Evolutionary conservation across 2,329 filamentous ascomycete species (phyloP).

Genomic region (Cercospora sojina): DNA sequence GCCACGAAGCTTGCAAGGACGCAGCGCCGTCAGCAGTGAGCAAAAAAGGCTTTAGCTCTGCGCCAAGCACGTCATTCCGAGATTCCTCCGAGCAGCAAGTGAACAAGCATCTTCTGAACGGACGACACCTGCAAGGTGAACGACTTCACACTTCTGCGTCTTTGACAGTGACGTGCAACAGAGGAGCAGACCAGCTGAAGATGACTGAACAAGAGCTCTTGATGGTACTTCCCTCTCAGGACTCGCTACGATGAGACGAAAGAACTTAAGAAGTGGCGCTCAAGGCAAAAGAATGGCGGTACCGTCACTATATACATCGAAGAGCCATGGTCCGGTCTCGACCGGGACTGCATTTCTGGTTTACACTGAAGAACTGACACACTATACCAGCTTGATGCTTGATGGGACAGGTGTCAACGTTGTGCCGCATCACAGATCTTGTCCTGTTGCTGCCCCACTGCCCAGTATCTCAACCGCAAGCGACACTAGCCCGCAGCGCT

Average conservation of each 20-base stretch:
- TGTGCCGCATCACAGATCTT: not conserved
- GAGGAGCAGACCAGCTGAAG: too few relatives aligned
- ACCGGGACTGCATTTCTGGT: not conserved
- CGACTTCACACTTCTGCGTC: not conserved
- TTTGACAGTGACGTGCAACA: not conserved
- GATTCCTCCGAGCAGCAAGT: not conserved
- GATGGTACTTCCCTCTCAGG: not conserved
- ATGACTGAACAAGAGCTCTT: not conserved
- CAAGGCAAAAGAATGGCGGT: not conserved
- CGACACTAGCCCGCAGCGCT: conserved; percentile 3
- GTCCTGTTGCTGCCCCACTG: not conserved
- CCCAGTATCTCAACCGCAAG: conserved; percentile 11
- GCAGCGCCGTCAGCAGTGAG: not conserved
- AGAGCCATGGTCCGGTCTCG: not conserved
- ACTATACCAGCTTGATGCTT: not conserved
- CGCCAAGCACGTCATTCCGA: not conserved
- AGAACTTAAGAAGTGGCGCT: not conserved
- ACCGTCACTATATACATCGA: not conserved
- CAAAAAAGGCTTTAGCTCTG: not conserved
- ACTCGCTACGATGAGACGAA: not conserved
- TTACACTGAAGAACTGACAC: not conserved
- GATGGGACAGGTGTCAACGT: not conserved
- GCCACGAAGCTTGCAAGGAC: not conserved
- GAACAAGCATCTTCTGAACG: not conserved
- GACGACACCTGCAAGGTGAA: not conserved